A percentile compares a stretch with the other conserved stretches of the same genome.
Conservation (phyloP, 257 asterid genomes). For the Jacaranda mimosifolia region DNA sequence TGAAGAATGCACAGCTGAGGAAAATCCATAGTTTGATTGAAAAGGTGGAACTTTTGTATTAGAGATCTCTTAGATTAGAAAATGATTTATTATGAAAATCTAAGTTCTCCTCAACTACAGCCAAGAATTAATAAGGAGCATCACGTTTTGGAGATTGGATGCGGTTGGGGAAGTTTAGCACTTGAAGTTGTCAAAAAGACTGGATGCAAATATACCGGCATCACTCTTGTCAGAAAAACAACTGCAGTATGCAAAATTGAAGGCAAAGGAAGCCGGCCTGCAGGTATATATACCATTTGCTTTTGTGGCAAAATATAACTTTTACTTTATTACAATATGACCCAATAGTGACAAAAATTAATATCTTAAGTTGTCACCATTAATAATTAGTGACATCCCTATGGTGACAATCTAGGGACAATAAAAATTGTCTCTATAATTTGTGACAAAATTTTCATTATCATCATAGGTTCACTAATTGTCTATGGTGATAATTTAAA, state of each 20-base stretch:
- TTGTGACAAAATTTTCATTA: too few relatives aligned
- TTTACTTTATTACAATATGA: too few relatives aligned
- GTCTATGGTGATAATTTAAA: too few relatives aligned
- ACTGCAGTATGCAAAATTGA: slow-evolving; percentile 50
- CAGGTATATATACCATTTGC: slow-evolving; percentile 42
- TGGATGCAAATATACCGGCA: slow-evolving; percentile 79
- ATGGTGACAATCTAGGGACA: too few relatives aligned
- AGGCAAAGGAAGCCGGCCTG: slow-evolving; percentile 62
- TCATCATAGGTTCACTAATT: too few relatives aligned
- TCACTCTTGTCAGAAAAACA: slow-evolving; percentile 73
- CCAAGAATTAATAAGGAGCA: slow-evolving; percentile 61
- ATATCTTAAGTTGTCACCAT: too few relatives aligned
- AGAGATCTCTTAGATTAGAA: neutral
- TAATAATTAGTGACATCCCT: too few relatives aligned
- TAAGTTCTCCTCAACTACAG: slow-evolving; percentile 40
- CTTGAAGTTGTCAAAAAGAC: slow-evolving; percentile 66
- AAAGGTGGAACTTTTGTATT: slow-evolving; percentile 47
- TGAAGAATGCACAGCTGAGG: slow-evolving; percentile 69
- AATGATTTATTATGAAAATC: neutral
- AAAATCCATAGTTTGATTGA: slow-evolving; percentile 66
- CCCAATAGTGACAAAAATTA: too few relatives aligned
- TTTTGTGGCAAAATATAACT: too few relatives aligned
- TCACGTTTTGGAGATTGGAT: slow-evolving; percentile 74
- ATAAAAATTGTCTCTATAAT: too few relatives aligned
- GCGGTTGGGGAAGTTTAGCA: slow-evolving; percentile 80